Percentiles rank a stretch among this genome's conserved stretches.
These are phyloP conservation scores for Yarrowia deformans DNA, from an alignment of 805 yeast species.

Conservation along the genomic window DNA sequence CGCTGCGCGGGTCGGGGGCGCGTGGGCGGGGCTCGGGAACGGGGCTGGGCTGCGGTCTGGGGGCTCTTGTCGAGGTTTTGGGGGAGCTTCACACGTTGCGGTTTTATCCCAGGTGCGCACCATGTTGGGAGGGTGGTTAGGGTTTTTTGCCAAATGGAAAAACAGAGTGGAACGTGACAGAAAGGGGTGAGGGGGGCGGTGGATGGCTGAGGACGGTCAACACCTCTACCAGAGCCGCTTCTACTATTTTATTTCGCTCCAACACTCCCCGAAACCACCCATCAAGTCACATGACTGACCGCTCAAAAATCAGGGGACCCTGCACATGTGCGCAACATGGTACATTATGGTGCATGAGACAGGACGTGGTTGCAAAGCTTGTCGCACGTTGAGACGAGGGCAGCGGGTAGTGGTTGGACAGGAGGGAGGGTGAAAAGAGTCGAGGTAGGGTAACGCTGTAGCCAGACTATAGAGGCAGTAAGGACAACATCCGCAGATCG, in stretches of 20 bases:
- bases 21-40: background rate
- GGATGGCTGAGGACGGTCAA: too few relatives aligned
- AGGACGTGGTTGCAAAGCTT: conserved; percentile 29
- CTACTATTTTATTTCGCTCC: too few relatives aligned
- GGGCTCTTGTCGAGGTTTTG: conserved; percentile 27
- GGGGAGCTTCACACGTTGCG: conserved; percentile 37
- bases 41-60: conserved; percentile 1
- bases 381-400: conserved; percentile 29
- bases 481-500: too few relatives aligned
- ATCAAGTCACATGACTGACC: background rate
- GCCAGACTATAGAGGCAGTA: too few relatives aligned
- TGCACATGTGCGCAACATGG: conserved; percentile 14
- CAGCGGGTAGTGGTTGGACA: conserved; percentile 8
- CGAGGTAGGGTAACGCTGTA: background rate
- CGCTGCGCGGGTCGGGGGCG: conserved; percentile 15
- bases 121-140: conserved; percentile 38
- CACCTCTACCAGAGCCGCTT: too few relatives aligned
- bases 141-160: conserved; percentile 37
- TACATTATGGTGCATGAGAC: conserved; percentile 31
- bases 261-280: too few relatives aligned
- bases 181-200: background rate
- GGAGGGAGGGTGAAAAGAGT: too few relatives aligned
- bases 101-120: conserved; percentile 22
- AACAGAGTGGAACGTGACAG: conserved; percentile 38
- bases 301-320: background rate